Conservation (phyloP, 106 monocot species). For the Alisma plantagoaquatica region DNA sequence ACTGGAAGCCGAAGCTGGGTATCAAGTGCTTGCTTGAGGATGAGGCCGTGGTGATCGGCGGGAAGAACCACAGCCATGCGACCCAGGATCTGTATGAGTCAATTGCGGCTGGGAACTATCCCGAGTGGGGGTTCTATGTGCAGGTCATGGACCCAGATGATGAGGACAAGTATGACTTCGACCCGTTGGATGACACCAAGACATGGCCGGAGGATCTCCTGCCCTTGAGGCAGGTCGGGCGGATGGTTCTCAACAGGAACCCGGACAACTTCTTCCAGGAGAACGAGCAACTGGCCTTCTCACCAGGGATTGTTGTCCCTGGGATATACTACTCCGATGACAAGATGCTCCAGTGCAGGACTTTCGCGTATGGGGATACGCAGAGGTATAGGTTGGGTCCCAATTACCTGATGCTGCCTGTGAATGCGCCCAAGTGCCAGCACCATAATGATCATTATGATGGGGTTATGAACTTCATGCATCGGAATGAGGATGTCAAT, state of each 20-base stretch:
- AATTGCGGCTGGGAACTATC: slow-evolving; percentile 67
- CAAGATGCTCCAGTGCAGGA: slow-evolving; percentile 79
- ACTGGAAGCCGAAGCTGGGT: slow-evolving; percentile 83
- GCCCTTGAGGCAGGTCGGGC: slow-evolving; percentile 66
- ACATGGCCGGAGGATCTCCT: slow-evolving; percentile 86
- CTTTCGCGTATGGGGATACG: slow-evolving; percentile 70
- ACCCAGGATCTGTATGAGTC: slow-evolving; percentile 89
- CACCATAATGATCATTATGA: slow-evolving; percentile 80
- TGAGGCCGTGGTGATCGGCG: slow-evolving; percentile 47
- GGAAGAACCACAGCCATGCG: slow-evolving; percentile 76
- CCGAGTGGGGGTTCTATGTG: slow-evolving; percentile 81
- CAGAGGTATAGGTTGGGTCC: slow-evolving; percentile 81
- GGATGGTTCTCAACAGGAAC: slow-evolving; percentile 75
- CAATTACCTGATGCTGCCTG: slow-evolving; percentile 76
- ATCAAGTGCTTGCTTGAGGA: slow-evolving; percentile 53
- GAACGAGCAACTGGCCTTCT: slow-evolving; percentile 73
- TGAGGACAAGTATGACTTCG: slow-evolving; percentile 67
- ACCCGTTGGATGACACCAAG: slow-evolving; percentile 89
- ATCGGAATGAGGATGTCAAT: slow-evolving; percentile 74
- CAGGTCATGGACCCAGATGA: slow-evolving; percentile 73
- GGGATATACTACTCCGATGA: slow-evolving; percentile 88
- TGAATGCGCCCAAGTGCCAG: slow-evolving; percentile 75
- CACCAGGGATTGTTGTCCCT: slow-evolving; percentile 52
- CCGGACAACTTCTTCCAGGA: slow-evolving; percentile 77
- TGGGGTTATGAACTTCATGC: slow-evolving; percentile 78